Base-by-base conservation (phyloP, 345 rosid species). In the Noccaea caerulescens region DNA sequence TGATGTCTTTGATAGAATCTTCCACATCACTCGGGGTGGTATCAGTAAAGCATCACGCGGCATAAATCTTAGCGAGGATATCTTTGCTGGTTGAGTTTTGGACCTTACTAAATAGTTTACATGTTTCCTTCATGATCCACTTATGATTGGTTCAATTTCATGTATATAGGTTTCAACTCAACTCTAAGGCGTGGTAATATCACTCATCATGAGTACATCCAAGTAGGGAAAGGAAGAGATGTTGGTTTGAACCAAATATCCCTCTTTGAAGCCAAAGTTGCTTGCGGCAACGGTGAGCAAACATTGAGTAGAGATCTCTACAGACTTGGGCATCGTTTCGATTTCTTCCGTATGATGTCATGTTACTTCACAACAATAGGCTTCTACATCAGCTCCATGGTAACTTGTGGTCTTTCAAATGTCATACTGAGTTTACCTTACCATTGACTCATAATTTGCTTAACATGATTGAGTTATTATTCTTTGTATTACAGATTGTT, bases 181-280 rank as follows among this genome's bases (percentile, higher is more conserved):
- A 89, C 93, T 38, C 75, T 91, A 64, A 87, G 99, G 77, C 84
- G 89, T 63, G 99, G 98, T 38, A 91, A 94, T 84, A 63, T 94
- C 46, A 94, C 99, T 76, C 99, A 94, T 81, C 99, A 91, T 72
- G 99, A 94, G 85, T 94, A 94, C 72, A 91, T 94, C 66, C 99
- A 94, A 87, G 98, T 94, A 76, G 99, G 99, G 58, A 94, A 94
- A 84, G 99, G 99, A 64, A 86, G 99, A 76, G 99, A 94, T 79
- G 99, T 94, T 42, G 99, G 99, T 58, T 86, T 94, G 68, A 89
- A 89, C 82, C 99, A 94, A 75, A 91, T 94, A 67, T 89, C 99
- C 49, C 90, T 94, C 68, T 94, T 94, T 64, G 99, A 94, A 85
- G 96, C 99, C 46, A 94, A 94, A 80, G 95, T 94, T 14, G 99